Conservation (phyloP, 2,329 filamentous ascomycete species). For the Nakataea oryzae region DNA sequence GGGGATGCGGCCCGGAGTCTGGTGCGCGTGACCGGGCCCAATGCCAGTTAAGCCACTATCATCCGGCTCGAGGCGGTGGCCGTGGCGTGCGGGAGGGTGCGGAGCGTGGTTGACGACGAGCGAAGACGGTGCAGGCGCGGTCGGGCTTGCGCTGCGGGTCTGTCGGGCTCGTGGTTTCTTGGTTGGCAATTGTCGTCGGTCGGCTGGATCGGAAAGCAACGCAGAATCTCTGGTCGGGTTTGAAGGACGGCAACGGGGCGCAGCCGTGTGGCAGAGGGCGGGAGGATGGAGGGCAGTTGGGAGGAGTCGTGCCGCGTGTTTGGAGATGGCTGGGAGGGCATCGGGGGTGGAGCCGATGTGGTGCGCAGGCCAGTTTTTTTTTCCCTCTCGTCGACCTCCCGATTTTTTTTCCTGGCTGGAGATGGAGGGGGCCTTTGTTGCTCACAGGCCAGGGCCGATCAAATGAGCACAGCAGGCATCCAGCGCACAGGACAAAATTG, state of each 20-base stretch:
- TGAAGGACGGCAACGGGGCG: background rate
- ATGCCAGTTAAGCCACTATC: constrained; percentile 1
- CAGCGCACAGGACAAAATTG: background rate
- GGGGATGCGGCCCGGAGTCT: background rate
- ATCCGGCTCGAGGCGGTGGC: background rate
- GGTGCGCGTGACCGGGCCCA: constrained; percentile 1
- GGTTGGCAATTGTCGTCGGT: background rate
- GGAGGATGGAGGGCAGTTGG: constrained; percentile 18
- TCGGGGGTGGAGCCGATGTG: constrained; percentile 20
- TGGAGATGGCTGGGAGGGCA: constrained; percentile 34
- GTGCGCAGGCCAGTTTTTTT: constrained; percentile 14
- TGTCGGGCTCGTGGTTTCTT: background rate
- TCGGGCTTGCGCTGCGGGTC: too few species aligned
- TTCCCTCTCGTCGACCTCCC: constrained; percentile 12
- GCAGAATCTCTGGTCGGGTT: background rate
- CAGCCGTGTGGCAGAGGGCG: constrained; percentile 6
- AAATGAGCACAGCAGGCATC: background rate
- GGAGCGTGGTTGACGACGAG: background rate
- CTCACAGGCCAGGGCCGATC: background rate
- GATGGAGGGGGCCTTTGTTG: background rate
- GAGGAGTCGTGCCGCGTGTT: constrained; percentile 17
- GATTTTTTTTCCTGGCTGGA: constrained; percentile 1
- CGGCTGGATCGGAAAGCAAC: background rate
- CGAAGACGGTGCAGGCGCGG: background rate
- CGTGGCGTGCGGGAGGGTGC: background rate